Conservation (phyloP, 2,329 filamentous ascomycete species). For the Ramularia endophylla region DNA sequence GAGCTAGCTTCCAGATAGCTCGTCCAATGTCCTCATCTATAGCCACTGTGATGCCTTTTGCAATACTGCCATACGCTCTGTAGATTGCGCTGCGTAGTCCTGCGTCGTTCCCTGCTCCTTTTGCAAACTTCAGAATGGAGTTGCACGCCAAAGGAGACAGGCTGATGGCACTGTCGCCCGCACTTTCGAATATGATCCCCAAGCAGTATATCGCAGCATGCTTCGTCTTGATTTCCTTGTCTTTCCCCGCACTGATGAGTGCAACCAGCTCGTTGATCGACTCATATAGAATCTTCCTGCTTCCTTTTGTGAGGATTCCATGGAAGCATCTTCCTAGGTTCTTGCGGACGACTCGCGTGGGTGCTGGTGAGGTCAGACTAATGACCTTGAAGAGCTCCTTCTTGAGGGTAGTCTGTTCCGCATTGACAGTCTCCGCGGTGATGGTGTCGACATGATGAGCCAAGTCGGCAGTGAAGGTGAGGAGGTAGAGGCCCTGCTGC, state of each 20-base stretch:
- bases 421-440: slow-evolving; percentile 71
- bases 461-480: slow-evolving; percentile 80
- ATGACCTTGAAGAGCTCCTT: slow-evolving; percentile 92
- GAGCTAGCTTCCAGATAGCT: slow-evolving; percentile 88
- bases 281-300: slow-evolving; percentile 88
- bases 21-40: slow-evolving; percentile 80
- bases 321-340: slow-evolving; percentile 80
- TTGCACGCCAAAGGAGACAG: slow-evolving; percentile 70
- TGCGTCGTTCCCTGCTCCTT: slow-evolving; percentile 70
- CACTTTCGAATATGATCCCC: slow-evolving; percentile 83
- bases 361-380: slow-evolving; percentile 70
- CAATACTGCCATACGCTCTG: slow-evolving; percentile 67
- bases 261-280: slow-evolving; percentile 81
- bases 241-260: slow-evolving; percentile 70
- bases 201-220: slow-evolving; percentile 84
- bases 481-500: slow-evolving; percentile 90
- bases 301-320: slow-evolving; percentile 75
- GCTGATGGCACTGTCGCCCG: slow-evolving; percentile 86
- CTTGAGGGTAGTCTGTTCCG: slow-evolving; percentile 87
- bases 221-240: slow-evolving; percentile 71
- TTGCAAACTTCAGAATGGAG: slow-evolving; percentile 70
- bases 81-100: slow-evolving; percentile 77
- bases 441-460: slow-evolving; percentile 72
- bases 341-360: slow-evolving; percentile 83
- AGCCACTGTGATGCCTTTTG: slow-evolving; percentile 66